These are phyloP conservation scores for Deinandra increscens DNA, from an alignment of 129 eudicot genomes.

Conservation along the genomic window DNA sequence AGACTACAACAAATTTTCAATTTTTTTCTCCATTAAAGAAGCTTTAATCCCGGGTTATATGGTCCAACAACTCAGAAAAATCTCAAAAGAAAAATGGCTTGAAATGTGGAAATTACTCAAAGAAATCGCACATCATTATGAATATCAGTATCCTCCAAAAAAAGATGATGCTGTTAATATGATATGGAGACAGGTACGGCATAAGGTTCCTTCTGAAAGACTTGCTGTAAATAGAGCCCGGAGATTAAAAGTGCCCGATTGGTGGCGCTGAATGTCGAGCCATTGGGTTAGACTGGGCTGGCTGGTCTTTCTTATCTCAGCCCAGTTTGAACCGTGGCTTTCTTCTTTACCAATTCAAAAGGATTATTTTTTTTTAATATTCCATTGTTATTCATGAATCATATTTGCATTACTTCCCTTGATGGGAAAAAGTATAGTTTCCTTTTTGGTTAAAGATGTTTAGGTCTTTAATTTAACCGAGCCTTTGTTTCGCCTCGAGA, in stretches of 20 bases:
- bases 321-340: background rate
- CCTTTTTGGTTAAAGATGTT: background rate
- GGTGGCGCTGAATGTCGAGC: constrained; percentile 55
- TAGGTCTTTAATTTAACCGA: background rate
- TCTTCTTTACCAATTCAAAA: background rate
- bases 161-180: constrained; percentile 85
- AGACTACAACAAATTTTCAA: constrained; percentile 71
- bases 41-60: constrained; percentile 67
- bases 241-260: constrained; percentile 89
- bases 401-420: constrained; percentile 14
- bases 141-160: constrained; percentile 88
- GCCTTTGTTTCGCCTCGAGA: too few relatives aligned
- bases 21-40: constrained; percentile 72
- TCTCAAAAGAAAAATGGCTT: constrained; percentile 72
- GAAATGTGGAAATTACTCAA: constrained; percentile 75
- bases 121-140: constrained; percentile 64
- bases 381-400: constrained; percentile 14
- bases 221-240: constrained; percentile 85
- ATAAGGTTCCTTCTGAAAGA: constrained; percentile 66
- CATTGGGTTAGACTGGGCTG: background rate
- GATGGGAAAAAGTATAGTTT: constrained; percentile 5
- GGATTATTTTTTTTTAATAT: constrained; percentile 13
- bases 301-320: background rate
- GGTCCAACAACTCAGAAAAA: constrained; percentile 58
- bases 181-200: constrained; percentile 89